These are phyloP conservation scores for Datisca glomerata DNA, from an alignment of 306 rosid species.

Conservation along the genomic window DNA sequence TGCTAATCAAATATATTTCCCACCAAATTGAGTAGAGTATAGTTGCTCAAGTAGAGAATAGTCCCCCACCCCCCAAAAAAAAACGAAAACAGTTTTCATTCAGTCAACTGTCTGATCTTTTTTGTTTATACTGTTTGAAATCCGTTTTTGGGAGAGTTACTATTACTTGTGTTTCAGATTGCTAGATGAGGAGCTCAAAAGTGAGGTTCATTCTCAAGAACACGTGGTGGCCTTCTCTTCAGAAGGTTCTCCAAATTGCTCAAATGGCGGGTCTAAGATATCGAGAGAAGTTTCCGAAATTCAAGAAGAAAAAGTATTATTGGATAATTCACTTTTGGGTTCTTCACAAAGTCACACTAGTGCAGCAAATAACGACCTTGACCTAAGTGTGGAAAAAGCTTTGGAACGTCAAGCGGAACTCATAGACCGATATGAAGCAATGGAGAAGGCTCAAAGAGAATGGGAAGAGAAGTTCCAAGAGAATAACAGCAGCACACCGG, in stretches of 20 bases:
- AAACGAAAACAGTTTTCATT: no score
- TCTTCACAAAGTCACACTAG: slow-evolving; percentile 15
- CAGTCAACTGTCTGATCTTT: no score
- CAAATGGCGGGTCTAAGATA: slow-evolving; percentile 21
- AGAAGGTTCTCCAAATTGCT: slow-evolving; percentile 36
- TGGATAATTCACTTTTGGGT: slow-evolving; percentile 10
- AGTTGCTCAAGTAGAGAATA: no score
- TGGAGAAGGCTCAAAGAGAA: slow-evolving; percentile 86
- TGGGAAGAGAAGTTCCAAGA: slow-evolving; percentile 97
- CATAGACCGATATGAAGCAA: slow-evolving; percentile 65
- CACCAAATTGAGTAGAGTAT: no score
- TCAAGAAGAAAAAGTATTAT: slow-evolving; percentile 26
- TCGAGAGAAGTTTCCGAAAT: slow-evolving; percentile 27
- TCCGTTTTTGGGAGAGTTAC: slow-evolving; percentile 6
- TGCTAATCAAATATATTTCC: no score
- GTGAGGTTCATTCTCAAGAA: slow-evolving; percentile 23
- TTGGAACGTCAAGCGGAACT: slow-evolving; percentile 67
- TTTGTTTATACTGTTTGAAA: slow-evolving; percentile 11
- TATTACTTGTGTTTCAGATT: slow-evolving; percentile 33
- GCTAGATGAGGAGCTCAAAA: slow-evolving; percentile 28
- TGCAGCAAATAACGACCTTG: slow-evolving; percentile 17
- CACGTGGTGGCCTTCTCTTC: slow-evolving; percentile 29
- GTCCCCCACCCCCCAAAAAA: no score
- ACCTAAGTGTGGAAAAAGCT: slow-evolving; percentile 54
- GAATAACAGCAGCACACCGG: slow-evolving; percentile 61